These are phyloP conservation scores for Calonectria henricotiae DNA, from an alignment of 2,329 filamentous ascomycete species.

Conservation along the genomic window DNA sequence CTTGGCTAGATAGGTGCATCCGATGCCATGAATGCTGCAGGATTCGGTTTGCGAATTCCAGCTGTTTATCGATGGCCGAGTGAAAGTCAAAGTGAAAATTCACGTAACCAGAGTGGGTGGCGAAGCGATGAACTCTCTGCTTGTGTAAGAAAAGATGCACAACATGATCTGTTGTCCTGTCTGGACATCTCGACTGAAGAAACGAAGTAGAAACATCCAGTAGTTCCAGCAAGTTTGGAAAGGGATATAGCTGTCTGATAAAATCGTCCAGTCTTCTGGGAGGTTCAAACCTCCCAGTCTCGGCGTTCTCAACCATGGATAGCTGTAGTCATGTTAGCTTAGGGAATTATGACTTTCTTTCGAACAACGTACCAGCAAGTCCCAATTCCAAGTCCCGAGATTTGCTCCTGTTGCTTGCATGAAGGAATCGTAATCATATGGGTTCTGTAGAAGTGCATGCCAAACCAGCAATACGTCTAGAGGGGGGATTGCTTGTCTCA, in stretches of 20 bases:
- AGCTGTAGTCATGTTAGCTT: conserved; percentile 34
- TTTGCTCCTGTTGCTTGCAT: conserved; percentile 4
- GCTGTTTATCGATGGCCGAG: conserved; percentile 33
- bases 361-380: conserved; percentile 34
- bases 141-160: conserved; percentile 20
- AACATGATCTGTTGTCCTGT: conserved; percentile 24
- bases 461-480: conserved; percentile 42
- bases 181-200: conserved; percentile 14
- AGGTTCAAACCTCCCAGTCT: conserved; percentile 30
- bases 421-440: conserved; percentile 25
- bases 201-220: conserved; percentile 34
- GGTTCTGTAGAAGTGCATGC: conserved; percentile 39
- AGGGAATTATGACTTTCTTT: neutral
- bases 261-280: conserved; percentile 15
- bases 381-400: conserved; percentile 34
- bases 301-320: conserved; percentile 18
- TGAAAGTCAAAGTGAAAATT: conserved; percentile 39
- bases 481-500: conserved; percentile 33
- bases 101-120: neutral
- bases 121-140: conserved; percentile 12
- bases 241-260: conserved; percentile 26
- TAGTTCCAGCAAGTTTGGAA: conserved; percentile 15
- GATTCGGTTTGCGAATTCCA: conserved; percentile 36
- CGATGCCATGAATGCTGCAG: conserved; percentile 45
- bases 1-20: conserved; percentile 24